Evolutionary conservation across 805 yeast species (phyloP), one percentile per base, ranked within the genome.

Genomic region (Saccharomycopsis javanensis): DNA sequence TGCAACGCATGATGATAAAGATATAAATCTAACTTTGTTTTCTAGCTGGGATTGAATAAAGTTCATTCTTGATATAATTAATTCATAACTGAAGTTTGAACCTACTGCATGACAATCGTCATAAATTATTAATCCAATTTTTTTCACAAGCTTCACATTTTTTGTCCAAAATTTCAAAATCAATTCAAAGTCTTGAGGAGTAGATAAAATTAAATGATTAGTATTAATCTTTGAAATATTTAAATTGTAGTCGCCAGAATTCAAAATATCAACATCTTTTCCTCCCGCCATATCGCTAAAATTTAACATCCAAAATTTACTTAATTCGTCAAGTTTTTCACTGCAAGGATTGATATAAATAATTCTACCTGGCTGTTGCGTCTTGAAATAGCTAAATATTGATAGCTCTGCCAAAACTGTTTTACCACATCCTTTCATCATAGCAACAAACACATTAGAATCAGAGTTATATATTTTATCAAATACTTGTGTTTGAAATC

Each of bases 81-180:
- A 73, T 67, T 94, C 99, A 66, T 90, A 90, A 0, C 71, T 66
- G 4, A 62, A 52, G 0, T 85, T 85, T 62, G 70, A 69, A 1
- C 90, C 88, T 18, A 91, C 68, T 33, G 69, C 64, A 63, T 92
- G 96, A 16, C 80, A 70, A 65, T 88, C 89, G 67, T 88, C 96
- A 38, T 80, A 81, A 54, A 94, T 78, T 1, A 89, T 65, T 33
- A 88, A 67, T 51, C 82, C 89, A 31, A 92, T 79, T 0, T 79
- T 67, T 59, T 85, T 88, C 4, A 92, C 73, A 61, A 81, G 81
- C 62, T 79, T 81, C 57, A 95, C 75, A 61, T 83, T 86, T 63
- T 83, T 83, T n/a, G 51, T 31, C 98, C 98, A 91, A 51, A 90
- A 75, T 60, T 92, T 79, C 0, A 96, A 80, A 0, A 90, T 64